These are phyloP conservation scores for Metschnikowia corniflorae DNA, from an alignment of 805 yeast species.

Conservation along the genomic window DNA sequence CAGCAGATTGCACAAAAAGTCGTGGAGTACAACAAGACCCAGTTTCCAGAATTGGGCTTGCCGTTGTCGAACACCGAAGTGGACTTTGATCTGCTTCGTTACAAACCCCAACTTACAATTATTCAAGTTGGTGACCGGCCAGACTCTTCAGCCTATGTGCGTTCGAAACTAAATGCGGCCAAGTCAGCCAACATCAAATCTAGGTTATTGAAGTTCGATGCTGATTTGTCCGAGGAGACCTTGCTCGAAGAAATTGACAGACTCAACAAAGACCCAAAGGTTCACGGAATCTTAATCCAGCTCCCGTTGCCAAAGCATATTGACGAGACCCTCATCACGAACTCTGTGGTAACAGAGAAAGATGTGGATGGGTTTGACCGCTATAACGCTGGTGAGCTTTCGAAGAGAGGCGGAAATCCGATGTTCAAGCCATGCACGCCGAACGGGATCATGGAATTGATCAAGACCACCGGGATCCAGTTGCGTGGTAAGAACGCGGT, in stretches of 20 bases:
- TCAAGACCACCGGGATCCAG: slow-evolving; percentile 63
- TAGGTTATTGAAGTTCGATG: slow-evolving; percentile 60
- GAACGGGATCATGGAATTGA: slow-evolving; percentile 79
- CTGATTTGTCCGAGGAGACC: slow-evolving; percentile 55
- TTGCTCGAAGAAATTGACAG: slow-evolving; percentile 55
- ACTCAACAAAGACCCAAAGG: slow-evolving; percentile 69
- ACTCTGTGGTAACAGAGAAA: slow-evolving; percentile 74
- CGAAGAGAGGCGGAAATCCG: slow-evolving; percentile 83
- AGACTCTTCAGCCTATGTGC: slow-evolving; percentile 88
- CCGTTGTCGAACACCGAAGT: slow-evolving; percentile 17
- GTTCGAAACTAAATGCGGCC: slow-evolving; percentile 89
- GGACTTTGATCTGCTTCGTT: slow-evolving; percentile 35
- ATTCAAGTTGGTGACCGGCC: slow-evolving; percentile 89
- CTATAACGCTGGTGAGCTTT: slow-evolving; percentile 82
- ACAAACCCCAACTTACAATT: slow-evolving; percentile 75
- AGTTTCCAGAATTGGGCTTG: slow-evolving; percentile 20
- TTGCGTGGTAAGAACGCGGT: slow-evolving; percentile 82
- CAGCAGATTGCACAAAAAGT: slow-evolving; percentile 39
- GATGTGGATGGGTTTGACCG: slow-evolving; percentile 96
- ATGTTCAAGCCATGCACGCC: slow-evolving; percentile 93
- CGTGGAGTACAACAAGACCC: slow-evolving; percentile 31
- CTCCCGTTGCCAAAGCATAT: slow-evolving; percentile 82
- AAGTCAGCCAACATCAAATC: slow-evolving; percentile 75
- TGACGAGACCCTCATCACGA: slow-evolving; percentile 75
- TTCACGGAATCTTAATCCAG: slow-evolving; percentile 87